Base-by-base conservation (phyloP, 1,284 basidiomycete species). In the Neotropicomus parvogracilis region DNA sequence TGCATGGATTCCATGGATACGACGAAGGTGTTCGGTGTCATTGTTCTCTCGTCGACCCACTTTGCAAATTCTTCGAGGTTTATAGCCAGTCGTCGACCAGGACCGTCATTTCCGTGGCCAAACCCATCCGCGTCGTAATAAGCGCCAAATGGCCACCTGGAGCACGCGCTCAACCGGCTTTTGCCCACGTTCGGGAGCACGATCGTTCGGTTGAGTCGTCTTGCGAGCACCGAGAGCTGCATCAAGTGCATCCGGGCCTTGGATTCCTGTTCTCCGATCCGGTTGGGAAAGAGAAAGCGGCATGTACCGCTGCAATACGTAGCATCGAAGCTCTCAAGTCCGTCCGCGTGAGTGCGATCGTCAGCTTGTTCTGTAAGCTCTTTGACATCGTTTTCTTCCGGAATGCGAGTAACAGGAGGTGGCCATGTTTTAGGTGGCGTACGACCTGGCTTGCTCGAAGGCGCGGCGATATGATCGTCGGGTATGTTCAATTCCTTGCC, bases 171-270 rank as follows among this genome's bases (percentile, higher is more conserved):
- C 26, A 80, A 64, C 26, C 73, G 68, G 48, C 72, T 74, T 45
- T 72, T 73, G 7, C 73, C 75, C 1, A 77, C 75, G 42, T 76
- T 76, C 5, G 79, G 79, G 3, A 80, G 65, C 9, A 80, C 74
- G 17, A 80, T 65, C 4, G 73, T 78, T 2, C 78, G 70, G 49
- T 74, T 70, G 20, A 81, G 67, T 13, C 49, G 54, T 33, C 57
- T 56, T 0, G 77, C 73, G 7, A 80, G 70, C 11, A 60, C 56
- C 3, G 69, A 46, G 46, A 80, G 63, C 50, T 79, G 73, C 12
- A 64, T 49, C 9, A 81, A 59, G 55, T 80, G 78, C 2, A 71
- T 57, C 12, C 74, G 70, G 3, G 75, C 72, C 52, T 76, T 75
- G 39, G 76, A 74, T 54, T 78, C 75, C 48, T 75, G 75, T 59